A percentile compares a stretch with the other conserved stretches of the same genome.
Evolutionary conservation across 2,329 filamentous ascomycete species (phyloP).

Genomic region (Zymoseptoria tritici): DNA sequence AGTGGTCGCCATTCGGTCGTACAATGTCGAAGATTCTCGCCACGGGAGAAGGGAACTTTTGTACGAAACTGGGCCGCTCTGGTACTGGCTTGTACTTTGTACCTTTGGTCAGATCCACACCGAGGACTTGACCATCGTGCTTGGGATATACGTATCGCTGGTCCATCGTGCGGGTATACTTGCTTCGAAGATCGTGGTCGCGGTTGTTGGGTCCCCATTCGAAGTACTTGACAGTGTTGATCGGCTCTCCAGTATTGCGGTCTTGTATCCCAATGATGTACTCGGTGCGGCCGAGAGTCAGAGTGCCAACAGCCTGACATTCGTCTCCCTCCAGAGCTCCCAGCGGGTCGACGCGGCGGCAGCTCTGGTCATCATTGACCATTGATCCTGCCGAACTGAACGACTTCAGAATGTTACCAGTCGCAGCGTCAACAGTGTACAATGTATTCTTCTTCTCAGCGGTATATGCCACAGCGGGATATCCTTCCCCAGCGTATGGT

Average conservation of each 20-base stretch:
- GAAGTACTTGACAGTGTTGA: slow-evolving; percentile 85
- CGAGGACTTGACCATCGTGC: slow-evolving; percentile 76
- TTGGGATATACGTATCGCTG: slow-evolving; percentile 81
- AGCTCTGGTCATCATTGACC: slow-evolving; percentile 65
- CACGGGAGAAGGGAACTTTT: slow-evolving; percentile 29
- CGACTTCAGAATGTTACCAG: slow-evolving; percentile 72
- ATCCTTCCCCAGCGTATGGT: slow-evolving; percentile 61
- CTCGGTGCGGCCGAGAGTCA: slow-evolving; percentile 78
- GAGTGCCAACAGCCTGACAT: slow-evolving; percentile 70
- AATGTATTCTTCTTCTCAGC: slow-evolving; percentile 86
- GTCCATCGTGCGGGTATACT: slow-evolving; percentile 74
- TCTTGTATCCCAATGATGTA: slow-evolving; percentile 84
- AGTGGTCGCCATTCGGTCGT: slow-evolving; percentile 55
- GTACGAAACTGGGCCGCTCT: slow-evolving; percentile 19
- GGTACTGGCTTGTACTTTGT: slow-evolving; percentile 20
- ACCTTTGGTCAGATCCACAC: slow-evolving; percentile 60
- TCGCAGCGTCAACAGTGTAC: slow-evolving; percentile 81
- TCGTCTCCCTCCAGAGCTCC: slow-evolving; percentile 53
- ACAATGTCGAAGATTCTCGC: slow-evolving; percentile 28
- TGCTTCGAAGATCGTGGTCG: slow-evolving; percentile 76
- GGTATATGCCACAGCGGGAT: slow-evolving; percentile 77
- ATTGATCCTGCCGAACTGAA: slow-evolving; percentile 67
- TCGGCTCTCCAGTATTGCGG: slow-evolving; percentile 60
- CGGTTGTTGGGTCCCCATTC: slow-evolving; percentile 93
- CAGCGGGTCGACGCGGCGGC: slow-evolving; percentile 59